Base-by-base conservation (phyloP, 1,284 basidiomycete species). In the Stygiomarasmius scandens region DNA sequence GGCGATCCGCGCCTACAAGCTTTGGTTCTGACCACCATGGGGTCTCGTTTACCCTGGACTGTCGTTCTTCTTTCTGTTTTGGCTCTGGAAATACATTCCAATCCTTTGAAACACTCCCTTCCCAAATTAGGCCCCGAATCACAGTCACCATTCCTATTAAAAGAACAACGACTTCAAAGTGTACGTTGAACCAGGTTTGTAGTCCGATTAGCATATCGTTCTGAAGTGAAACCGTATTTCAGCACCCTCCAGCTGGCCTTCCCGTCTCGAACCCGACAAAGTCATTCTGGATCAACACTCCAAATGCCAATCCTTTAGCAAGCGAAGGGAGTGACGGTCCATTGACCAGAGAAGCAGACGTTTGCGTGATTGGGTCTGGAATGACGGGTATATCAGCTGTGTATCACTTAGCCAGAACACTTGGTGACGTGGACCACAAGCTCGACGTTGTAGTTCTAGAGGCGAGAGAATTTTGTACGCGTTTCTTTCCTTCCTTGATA, bases 391-490 rank as follows among this genome's bases (percentile, higher is more conserved):
- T 89, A 4, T 84, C 85, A 23, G 78, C 84, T 2, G 87, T 88
- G 8, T 90, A 88, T 67, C 86, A 91, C 66, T 71, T 92, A 20
- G 77, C 84, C 2, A 75, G 80, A 55, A 63, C 54, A 22, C 10
- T 49, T n/a, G n/a, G 6, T 32, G 53, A 60, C 1, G 46, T 22
- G n/a, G 46, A 14, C 5, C 52, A 45, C 1, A 66, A 73, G 3
- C 59, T 82, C 41, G 84, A 74, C 44, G 76, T 83, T 1, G 82
- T 85, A 2, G 75, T 93, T 12, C 67, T 93, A 16, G 91, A 93
- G 66, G 92, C 90, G 2, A 76, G 90, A 63, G 86, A 90, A 56
- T 93, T 93, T 66, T 92, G 90, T 91, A 27, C 73, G 87, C 72
- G 14, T 44, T 27, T 24, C 0, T 29, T n/a, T 61, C 49, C 29